A percentile compares a stretch with the other conserved stretches of the same genome.
phyloP scores from a whole-genome alignment of 2,329 filamentous ascomycete genomes.

The Aspergillus sp. region DNA sequence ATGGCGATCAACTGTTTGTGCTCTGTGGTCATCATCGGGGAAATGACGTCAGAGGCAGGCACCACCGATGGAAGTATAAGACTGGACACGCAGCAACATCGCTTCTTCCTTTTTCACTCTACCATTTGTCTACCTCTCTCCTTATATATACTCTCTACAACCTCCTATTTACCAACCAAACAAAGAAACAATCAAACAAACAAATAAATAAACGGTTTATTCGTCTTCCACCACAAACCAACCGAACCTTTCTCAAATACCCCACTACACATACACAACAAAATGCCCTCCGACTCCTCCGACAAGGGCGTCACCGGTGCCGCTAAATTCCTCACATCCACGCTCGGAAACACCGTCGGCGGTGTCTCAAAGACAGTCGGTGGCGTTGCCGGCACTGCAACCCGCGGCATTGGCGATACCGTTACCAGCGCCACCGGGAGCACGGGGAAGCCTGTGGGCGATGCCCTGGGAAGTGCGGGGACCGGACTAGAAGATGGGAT shows the following conservation, averaged over 20 bases:
- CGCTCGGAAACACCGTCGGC: constrained; percentile 56
- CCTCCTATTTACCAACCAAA: background rate
- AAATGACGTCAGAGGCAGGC: constrained; percentile 5
- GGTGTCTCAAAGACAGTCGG: constrained; percentile 55
- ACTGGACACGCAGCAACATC: background rate
- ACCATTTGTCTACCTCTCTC: background rate
- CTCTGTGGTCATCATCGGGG: background rate
- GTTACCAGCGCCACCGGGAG: constrained; percentile 55
- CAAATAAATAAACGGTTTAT: background rate
- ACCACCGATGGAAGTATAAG: background rate
- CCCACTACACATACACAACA: background rate
- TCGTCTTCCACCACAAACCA: no score
- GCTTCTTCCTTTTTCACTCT: background rate
- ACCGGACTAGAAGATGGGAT: constrained; percentile 55
- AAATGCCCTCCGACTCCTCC: constrained; percentile 13
- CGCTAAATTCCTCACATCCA: constrained; percentile 56
- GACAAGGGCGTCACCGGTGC: constrained; percentile 49
- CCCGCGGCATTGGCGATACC: constrained; percentile 59
- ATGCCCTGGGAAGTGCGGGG: constrained; percentile 55
- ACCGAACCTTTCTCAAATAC: background rate
- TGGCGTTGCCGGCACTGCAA: constrained; percentile 56
- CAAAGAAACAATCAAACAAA: background rate
- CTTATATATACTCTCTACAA: background rate
- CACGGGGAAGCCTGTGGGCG: constrained; percentile 56
- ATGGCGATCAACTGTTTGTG: background rate